Base-by-base conservation (phyloP, 805 yeast species). In the Trichomonascus vanleenenianus region DNA sequence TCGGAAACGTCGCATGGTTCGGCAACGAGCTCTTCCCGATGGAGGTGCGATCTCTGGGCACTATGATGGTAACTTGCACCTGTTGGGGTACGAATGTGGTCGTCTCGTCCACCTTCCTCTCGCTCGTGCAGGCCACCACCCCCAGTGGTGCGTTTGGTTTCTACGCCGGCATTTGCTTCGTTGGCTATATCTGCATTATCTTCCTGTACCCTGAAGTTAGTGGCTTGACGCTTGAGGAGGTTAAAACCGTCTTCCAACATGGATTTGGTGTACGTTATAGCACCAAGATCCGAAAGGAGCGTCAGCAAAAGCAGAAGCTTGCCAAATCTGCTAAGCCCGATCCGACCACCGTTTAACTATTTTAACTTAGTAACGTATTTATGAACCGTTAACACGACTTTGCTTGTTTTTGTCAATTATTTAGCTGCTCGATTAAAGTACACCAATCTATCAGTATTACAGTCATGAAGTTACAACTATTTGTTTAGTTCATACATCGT, bases 1-100 rank as follows among this genome's bases (percentile, higher is more conserved):
- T 89, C 54, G 98, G 98, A 65, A 91, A 91, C 64, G 91, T 87
- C 45, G 97, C 97, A 47, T 91, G 98, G 98, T 96, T 91, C 62
- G 97, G 93, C 59, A 84, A 91, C 48, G 98, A 91, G 66, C 70
- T 91, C 58, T 86, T 93, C 67, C 94, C 97, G 22, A 93, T 89
- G 71, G 77, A 80, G 50, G 96, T 91, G 32, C 79, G 98, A 62
- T 93, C 96, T 49, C 74, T 86, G 39, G 97, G 97, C 49, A 81
- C 88, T 11, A 85, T 95, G 52, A 81, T 78, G 57, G 87, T 96
- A 2, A 85, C 97, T 7, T 88, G 89, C 18, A 81, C 91, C 33
- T 89, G 91, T 70, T 91, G 98, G 98, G 76, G 85, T 9, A 96
- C 97, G 47, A 87, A 96, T 33, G 70, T 89, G 55, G 82, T 85